phyloP scores from a whole-genome alignment of 1,284 basidiomycete genomes.

The Malassezia globosa region DNA sequence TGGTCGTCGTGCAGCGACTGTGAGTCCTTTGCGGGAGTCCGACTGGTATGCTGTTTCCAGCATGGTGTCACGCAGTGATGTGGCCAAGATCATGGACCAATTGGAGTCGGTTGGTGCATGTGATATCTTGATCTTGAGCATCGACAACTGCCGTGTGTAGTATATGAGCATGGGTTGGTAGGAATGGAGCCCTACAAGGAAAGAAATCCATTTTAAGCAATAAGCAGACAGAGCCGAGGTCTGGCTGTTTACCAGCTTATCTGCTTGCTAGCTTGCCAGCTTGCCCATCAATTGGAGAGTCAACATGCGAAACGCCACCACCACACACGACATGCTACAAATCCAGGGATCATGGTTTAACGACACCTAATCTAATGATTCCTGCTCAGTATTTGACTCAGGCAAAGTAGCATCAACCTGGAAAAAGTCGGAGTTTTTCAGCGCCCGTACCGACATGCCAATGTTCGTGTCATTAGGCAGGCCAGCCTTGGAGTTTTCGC shows the following conservation, averaged over 20 bases:
- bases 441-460: constrained; percentile 21
- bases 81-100: constrained; percentile 84
- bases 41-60: constrained; percentile 81
- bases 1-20: constrained; percentile 76
- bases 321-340: too few relatives aligned
- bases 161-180: background rate
- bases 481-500: background rate
- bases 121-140: constrained; percentile 76
- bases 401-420: constrained; percentile 29
- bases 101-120: constrained; percentile 71
- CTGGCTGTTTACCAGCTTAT: too few relatives aligned
- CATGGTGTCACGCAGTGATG: constrained; percentile 77
- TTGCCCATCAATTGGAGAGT: too few relatives aligned
- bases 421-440: constrained; percentile 42
- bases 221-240: too few relatives aligned
- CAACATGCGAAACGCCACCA: too few relatives aligned
- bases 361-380: constrained; percentile 24
- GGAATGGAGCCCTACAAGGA: too few relatives aligned
- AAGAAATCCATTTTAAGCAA: too few relatives aligned
- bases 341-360: too few relatives aligned
- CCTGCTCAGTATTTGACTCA: constrained; percentile 25
- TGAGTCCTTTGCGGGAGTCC: constrained; percentile 68
- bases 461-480: background rate
- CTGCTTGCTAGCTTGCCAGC: too few relatives aligned
- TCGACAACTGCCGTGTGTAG: constrained; percentile 87